phyloP scores from a whole-genome alignment of 257 asterid species.

The Solanum appendiculatum region DNA sequence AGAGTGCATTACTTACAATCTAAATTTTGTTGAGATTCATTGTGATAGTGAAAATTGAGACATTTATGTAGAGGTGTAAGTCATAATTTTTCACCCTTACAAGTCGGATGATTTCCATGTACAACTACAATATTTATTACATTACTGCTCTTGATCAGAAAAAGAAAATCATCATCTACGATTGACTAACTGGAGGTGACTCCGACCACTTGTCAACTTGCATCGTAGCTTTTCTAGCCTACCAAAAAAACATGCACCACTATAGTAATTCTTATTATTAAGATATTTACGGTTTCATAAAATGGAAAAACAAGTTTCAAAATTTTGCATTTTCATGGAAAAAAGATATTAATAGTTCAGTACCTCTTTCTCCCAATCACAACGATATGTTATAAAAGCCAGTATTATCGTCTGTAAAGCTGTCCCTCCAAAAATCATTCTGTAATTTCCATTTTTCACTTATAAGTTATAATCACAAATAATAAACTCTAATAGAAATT shows the following conservation, averaged over 20 bases:
- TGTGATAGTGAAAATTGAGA: too few relatives aligned
- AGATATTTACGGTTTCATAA: neutral
- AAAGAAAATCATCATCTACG: neutral
- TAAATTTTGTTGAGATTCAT: too few relatives aligned
- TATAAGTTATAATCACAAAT: neutral
- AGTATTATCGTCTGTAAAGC: slow-evolving; percentile 28
- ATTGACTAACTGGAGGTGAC: neutral
- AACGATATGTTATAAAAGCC: slow-evolving; percentile 12
- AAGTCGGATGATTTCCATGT: too few relatives aligned
- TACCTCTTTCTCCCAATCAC: slow-evolving; percentile 53
- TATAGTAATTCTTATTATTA: neutral
- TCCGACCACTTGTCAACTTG: neutral
- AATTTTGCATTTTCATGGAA: neutral
- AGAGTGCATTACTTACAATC: too few relatives aligned
- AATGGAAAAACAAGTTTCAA: neutral
- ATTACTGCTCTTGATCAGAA: neutral
- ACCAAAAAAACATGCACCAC: neutral
- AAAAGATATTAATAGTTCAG: neutral
- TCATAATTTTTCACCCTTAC: too few relatives aligned
- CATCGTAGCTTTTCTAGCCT: neutral
- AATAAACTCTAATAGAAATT: neutral
- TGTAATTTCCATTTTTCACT: neutral
- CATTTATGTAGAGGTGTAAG: too few relatives aligned
- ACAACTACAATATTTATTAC: too few relatives aligned
- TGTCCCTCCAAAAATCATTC: slow-evolving; percentile 51